Evolutionary conservation across 2,329 filamentous ascomycete species (phyloP).

Genomic region (Clonostachys solani): DNA sequence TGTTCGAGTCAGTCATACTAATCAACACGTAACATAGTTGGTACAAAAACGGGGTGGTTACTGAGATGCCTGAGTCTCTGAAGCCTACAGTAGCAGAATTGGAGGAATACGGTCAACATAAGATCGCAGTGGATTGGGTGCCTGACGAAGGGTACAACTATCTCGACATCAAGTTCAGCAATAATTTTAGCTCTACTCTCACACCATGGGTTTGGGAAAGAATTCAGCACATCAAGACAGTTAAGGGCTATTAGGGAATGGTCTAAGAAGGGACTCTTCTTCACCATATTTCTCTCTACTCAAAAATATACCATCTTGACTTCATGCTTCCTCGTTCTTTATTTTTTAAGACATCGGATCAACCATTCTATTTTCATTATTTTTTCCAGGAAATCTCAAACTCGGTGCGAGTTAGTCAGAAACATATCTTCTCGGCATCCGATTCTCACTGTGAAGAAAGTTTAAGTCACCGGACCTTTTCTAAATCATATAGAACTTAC

Average conservation of each 20-base stretch:
- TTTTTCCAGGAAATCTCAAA: too few relatives aligned
- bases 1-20: background rate
- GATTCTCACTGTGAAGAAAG: too few relatives aligned
- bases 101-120: conserved; percentile 6
- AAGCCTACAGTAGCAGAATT: conserved; percentile 3
- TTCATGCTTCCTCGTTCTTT: too few relatives aligned
- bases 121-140: conserved; percentile 9
- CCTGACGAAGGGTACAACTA: conserved; percentile 11
- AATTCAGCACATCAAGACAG: conserved; percentile 8
- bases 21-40: conserved; percentile 5
- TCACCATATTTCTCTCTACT: too few relatives aligned
- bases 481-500: too few relatives aligned
- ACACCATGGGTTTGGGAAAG: conserved; percentile 10
- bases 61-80: conserved; percentile 6
- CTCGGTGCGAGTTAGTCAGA: too few relatives aligned
- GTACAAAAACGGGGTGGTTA: conserved; percentile 7
- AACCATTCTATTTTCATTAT: too few relatives aligned
- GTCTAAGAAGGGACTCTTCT: too few relatives aligned
- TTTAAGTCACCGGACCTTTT: too few relatives aligned
- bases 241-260: conserved; percentile 3
- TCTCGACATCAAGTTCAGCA: conserved; percentile 14
- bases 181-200: conserved; percentile 15
- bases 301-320: too few relatives aligned
- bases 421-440: too few relatives aligned
- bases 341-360: too few relatives aligned